Percentiles rank a stretch among this genome's conserved stretches.
Evolutionary conservation across 352 stramenopile species (phyloP).

Genomic region (Pythium myriotylum): DNA sequence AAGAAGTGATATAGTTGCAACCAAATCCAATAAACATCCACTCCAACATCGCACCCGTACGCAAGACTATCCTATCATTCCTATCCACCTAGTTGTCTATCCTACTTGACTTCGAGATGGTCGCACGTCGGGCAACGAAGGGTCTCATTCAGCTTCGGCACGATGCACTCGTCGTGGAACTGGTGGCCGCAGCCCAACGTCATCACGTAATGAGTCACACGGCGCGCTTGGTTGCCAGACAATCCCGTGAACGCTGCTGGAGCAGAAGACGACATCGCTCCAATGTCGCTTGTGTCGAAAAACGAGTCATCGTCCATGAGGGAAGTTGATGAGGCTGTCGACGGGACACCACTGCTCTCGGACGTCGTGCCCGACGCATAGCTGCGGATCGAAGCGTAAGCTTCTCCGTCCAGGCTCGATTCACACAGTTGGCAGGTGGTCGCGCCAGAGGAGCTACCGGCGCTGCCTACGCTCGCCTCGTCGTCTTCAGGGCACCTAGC

Average conservation of each 20-base stretch:
- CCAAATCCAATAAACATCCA: constrained; percentile 5
- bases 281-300: constrained; percentile 7
- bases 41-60: too few relatives aligned
- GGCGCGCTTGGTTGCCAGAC: constrained; percentile 14
- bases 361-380: constrained; percentile 4
- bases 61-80: too few relatives aligned
- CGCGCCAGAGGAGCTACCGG: constrained; percentile 20
- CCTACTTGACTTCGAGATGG: constrained; percentile 39
- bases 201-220: constrained; percentile 62
- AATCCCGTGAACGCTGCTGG: constrained; percentile 8
- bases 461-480: constrained; percentile 27
- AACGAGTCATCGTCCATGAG: constrained; percentile 30
- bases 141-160: constrained; percentile 73
- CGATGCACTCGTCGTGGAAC: constrained; percentile 86
- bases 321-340: constrained; percentile 21
- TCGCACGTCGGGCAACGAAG: constrained; percentile 69
- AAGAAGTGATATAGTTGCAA: constrained; percentile 30
- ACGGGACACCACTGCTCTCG: background rate
- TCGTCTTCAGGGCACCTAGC: constrained; percentile 32
- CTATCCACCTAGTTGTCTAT: background rate
- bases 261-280: constrained; percentile 12
- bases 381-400: constrained; percentile 33
- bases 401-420: constrained; percentile 47
- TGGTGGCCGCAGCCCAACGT: constrained; percentile 74
- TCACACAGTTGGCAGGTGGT: constrained; percentile 42